Base-by-base conservation (phyloP, 2,329 filamentous ascomycete species). In the Colletotrichum noveboracense region DNA sequence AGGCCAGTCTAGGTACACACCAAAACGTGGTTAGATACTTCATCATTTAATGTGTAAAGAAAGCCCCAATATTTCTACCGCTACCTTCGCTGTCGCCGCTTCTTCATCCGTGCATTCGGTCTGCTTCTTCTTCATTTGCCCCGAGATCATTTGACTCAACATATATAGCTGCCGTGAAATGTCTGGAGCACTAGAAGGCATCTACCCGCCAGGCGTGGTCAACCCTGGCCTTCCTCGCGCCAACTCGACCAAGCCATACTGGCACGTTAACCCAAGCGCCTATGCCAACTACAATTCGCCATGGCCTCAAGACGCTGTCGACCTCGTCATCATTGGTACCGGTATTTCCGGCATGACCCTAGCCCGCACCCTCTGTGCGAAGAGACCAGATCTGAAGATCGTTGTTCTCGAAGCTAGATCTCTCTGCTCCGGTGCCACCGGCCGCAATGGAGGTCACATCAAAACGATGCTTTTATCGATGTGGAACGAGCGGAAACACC, bases 311-410 rank as follows among this genome's bases (percentile, higher is more conserved):
- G 71, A 75, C 2, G 14, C 67, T 5, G 70, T 32, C 6, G 79
- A 80, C 34, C 55, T 80, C 38, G 76, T 75, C 56, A 79, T 80
- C 61, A 80, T 80, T 16, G 78, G 78, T 21, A 78, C 80, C 18
- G 78, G 79, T 7, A 72, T 80, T 14, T 76, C 77, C 2, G 75
- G 77, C 21, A 78, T 75, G 14, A 72, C 56, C 21, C 58, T 79
- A 5, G 76, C 73, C 3, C 79, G 18, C 76, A 78, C 2, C 58
- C 74, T 24, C 13, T 80, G 10, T 79, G 79, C 58, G 61, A 16
- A 32, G 12, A 78, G 21, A 5, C 55, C 55, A 6, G 55, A 28
- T 6, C 24, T 58, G 24, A 58, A 58, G 55, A 58, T 28, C 14
- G 55, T 28, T 2, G 24, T 58, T 0, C 55, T 28, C 24, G 55